Conservation (phyloP, 202 grass and related monocot species). For the Panicum hallii region DNA sequence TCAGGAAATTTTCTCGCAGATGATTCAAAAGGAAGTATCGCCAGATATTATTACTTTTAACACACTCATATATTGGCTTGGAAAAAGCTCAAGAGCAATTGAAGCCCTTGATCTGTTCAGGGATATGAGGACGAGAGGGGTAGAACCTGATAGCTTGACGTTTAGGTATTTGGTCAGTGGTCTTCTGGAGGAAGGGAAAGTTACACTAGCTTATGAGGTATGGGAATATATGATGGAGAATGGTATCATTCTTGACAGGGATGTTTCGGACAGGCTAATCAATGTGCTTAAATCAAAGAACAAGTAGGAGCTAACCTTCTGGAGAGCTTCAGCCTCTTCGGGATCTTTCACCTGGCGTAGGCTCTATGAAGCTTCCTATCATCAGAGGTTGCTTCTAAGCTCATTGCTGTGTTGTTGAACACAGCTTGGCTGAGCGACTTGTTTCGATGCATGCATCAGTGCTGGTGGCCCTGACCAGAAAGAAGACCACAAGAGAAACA, state of each 20-base stretch:
- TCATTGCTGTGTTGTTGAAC: background rate
- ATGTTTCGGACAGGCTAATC: constrained; percentile 80
- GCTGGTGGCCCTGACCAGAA: constrained; percentile 3
- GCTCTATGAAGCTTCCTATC: background rate
- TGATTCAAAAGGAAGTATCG: constrained; percentile 62
- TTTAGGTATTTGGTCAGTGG: constrained; percentile 78
- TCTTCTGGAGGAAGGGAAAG: constrained; percentile 76
- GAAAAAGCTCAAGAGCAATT: constrained; percentile 62
- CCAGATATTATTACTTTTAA: constrained; percentile 84
- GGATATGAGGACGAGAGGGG: constrained; percentile 65
- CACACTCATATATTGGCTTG: constrained; percentile 76
- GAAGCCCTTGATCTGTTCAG: constrained; percentile 75
- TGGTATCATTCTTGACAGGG: constrained; percentile 76
- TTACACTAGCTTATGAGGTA: constrained; percentile 68
- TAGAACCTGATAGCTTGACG: constrained; percentile 79
- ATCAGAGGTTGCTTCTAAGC: constrained; percentile 7
- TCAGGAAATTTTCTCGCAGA: constrained; percentile 63
- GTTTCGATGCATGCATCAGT: constrained; percentile 7
- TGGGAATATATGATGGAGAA: constrained; percentile 99
- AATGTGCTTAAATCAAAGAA: constrained; percentile 73
- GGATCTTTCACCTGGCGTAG: background rate
- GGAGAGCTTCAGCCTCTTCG: constrained; percentile 23
- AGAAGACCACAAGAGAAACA: constrained; percentile 13
- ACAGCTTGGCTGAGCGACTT: background rate
- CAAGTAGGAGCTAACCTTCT: constrained; percentile 43